Base-by-base conservation (phyloP, 2,329 filamentous ascomycete genomes). In the Alternaria sp. region DNA sequence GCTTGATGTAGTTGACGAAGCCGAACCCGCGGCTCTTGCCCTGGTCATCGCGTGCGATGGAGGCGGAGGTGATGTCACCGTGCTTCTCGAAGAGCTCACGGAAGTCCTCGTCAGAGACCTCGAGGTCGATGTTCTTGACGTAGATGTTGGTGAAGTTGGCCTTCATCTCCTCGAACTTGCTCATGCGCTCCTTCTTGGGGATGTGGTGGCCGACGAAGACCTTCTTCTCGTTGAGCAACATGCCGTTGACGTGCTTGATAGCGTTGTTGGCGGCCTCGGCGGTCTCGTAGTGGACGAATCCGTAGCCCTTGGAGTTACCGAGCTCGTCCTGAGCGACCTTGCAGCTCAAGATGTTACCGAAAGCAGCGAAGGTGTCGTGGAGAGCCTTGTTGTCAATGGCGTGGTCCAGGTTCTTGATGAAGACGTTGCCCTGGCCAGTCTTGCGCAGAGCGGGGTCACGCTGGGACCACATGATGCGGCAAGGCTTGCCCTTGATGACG, bases 151-250 rank as follows among this genome's bases (percentile, higher is more conserved):
- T 99, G 88, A 96, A 99, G 87, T 99, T 99, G 82, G 95, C 95
- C 90, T 99, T 99, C 94, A 99, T 99, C 87, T 99, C 95, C 86
- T 99, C 95, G 74, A 98, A 98, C 86, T 99, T 99, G 92, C 93
- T 97, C 88, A 98, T 95, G 75, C 95, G 94, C 79, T 99, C 95
- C 88, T 98, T 98, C 91, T 98, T 98, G 81, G 95, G 94, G 76
- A 99, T 98, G 84, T 99, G 95, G 84, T 97, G 94, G 68, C 95
- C 95, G 72, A 99, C 95, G 74, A 96, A 99, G 68, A 99, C 95
- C 88, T 99, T 99, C 91, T 99, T 99, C 88, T 99, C 95, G 85
- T 99, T 99, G 79, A 99, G 84, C 80, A 99, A 86, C 95, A 99
- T 99, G 81, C 95, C 95, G 81, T 99, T 99, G 78, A 99, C 95